A percentile compares a stretch with the other conserved stretches of the same genome.
phyloP scores from a whole-genome alignment of 2,329 filamentous ascomycete genomes.

The Cladosporium sp. region DNA sequence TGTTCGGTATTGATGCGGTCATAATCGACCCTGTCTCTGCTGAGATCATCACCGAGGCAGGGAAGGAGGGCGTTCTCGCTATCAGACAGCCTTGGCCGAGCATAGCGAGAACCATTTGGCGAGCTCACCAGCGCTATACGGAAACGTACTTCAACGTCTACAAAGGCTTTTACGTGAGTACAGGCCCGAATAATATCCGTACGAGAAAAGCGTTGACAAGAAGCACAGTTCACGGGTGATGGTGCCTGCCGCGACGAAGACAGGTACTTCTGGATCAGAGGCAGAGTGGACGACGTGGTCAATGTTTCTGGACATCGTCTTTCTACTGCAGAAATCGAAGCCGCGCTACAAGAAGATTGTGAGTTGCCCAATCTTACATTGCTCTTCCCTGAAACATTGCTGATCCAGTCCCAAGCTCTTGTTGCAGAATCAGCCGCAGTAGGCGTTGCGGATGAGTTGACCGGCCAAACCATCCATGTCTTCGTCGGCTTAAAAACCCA shows the following conservation, averaged over 20 bases:
- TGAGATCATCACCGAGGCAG: conserved; percentile 89
- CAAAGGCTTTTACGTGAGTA: conserved; percentile 96
- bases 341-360: no score
- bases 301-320: conserved; percentile 96
- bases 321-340: conserved; percentile 97
- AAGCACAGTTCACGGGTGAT: conserved; percentile 91
- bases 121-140: conserved; percentile 97
- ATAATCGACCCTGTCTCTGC: conserved; percentile 97
- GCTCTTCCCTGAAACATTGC: no score
- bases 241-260: conserved; percentile 95
- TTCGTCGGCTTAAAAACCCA: conserved; percentile 91
- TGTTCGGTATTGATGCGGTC: conserved; percentile 96
- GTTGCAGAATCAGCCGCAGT: conserved; percentile 96
- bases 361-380: no score
- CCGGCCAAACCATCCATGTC: conserved; percentile 94
- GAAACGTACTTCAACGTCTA: conserved; percentile 98
- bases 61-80: conserved; percentile 91
- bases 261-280: conserved; percentile 99
- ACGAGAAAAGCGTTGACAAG: no score
- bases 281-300: conserved; percentile 96
- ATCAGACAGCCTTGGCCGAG: conserved; percentile 99
- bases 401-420: conserved; percentile 83
- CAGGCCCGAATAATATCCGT: no score
- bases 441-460: conserved; percentile 87
- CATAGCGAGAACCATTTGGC: conserved; percentile 97